Evolutionary conservation across 163 green algal genomes (phyloP), one percentile per base, ranked within the genome.

Genomic region (Prototheca cutis): DNA sequence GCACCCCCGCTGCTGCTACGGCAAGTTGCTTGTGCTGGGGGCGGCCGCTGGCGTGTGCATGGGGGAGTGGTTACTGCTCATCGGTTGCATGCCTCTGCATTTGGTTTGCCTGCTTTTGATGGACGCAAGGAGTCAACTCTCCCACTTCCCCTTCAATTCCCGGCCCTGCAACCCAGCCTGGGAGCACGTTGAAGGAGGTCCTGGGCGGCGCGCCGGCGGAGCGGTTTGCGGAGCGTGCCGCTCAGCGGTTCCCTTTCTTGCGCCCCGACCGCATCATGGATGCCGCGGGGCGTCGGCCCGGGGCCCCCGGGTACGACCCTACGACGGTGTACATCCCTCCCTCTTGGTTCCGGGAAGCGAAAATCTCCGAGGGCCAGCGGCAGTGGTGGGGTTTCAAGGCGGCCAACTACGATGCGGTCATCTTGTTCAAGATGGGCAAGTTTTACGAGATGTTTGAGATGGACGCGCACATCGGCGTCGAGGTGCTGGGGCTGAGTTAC

Each of bases 391-490:
- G 79, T 34, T 93, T 97, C 80, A 98, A 98, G 73, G 53, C 75
- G 2, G 59, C 62, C 15, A 76, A 96, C 74, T 93, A 88, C 54
- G 88, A 95, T 75, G 70, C 65, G 4, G 72, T 94, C 40, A 72
- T 98, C 68, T 81, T 97, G 7, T 95, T 93, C 82, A 96, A 98
- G 76, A 90, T 97, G 81, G 87, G 87, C 63, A 95, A 94, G 69
- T 95, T 95, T 64, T 95, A 95, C 65, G 87, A 95, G 78, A 86
- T 98, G 80, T 98, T 95, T 77, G 90, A 98, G 77, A 98, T 98
- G 92, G 92, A 98, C 63, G 84, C 91, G 7, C 86, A 92, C 66
- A 67, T 95, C 7, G 92, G 87, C 17, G 87, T 83, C 49, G 85
- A 94, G 32, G 73, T 91, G 34, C 76, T 97, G 29, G 88, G 86